Base-by-base conservation (phyloP, 371 early-diverging fungal species). In the Saksenaea vasiformis region DNA sequence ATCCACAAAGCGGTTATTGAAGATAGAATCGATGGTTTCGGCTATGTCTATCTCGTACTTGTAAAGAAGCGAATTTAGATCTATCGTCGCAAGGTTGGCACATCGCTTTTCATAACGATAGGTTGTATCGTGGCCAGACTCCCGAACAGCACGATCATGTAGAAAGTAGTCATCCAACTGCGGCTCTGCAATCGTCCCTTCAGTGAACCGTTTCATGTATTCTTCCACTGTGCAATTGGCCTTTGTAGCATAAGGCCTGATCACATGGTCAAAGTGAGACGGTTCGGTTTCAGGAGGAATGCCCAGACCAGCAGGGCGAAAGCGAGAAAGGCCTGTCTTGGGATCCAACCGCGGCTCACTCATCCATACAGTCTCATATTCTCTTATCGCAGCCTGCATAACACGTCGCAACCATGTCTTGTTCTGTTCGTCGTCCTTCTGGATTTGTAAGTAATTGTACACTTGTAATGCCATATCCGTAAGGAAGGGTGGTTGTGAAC, bases 261-360 rank as follows among this genome's bases (percentile, higher is more conserved):
- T 81, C 2, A 91, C 84, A 65, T 93, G 92, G 73, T 91, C 88
- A 72, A 95, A 97, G 71, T 97, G 97, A 19, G 90, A 85, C 28
- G 89, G 77, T 74, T 97, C 97, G 0, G 95, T 96, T 75, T 97
- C 97, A 0, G 97, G 97, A 34, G 97, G 97, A 80, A 96, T 92
- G 34, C 96, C 95, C 5, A 88, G 64, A 15, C 97, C 96, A 37
- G 90, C 93, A 3, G 94, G 88, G 65, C 90, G 85, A 74, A 83
- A 97, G 60, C 92, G 85, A 34, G 85, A 85, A 41, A 97, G 74
- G 4, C 94, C 94, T 0, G 90, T 87, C 34, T 67, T 73, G 5
- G 76, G 66, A 65, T 94, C 94, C 44, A 86, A 71, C 4, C 97
- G 84, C 28, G 95, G 95, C 34, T 68, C 63, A 8, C 82, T 65